Conservation (phyloP, 1,139 yeast species). For the Candida glucosophila region DNA sequence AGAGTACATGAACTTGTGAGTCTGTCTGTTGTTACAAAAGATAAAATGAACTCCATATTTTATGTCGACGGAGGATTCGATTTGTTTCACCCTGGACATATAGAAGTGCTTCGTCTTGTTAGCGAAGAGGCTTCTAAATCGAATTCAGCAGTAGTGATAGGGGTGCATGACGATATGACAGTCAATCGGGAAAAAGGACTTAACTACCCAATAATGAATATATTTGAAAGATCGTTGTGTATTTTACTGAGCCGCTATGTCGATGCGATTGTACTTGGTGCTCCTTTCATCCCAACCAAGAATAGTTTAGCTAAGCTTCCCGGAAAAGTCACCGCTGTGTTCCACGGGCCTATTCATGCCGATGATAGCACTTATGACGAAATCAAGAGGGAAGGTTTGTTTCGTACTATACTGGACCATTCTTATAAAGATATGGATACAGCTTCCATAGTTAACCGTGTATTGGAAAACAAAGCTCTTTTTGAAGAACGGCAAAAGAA, state of each 20-base stretch:
- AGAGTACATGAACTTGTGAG: constrained; percentile 24
- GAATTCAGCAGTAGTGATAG: constrained; percentile 50
- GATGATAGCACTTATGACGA: constrained; percentile 36
- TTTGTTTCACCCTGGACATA: constrained; percentile 89
- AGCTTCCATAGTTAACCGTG: constrained; percentile 59
- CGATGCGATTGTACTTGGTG: constrained; percentile 65
- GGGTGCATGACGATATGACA: constrained; percentile 56
- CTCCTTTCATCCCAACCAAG: constrained; percentile 47
- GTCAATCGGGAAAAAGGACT: constrained; percentile 54
- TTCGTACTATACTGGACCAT: constrained; percentile 42
- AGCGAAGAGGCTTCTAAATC: constrained; percentile 27
- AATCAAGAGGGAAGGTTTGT: constrained; percentile 27
- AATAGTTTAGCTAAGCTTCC: constrained; percentile 30
- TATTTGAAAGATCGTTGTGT: constrained; percentile 78
- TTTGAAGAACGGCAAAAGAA: constrained; percentile 74
- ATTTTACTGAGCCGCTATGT: constrained; percentile 82
- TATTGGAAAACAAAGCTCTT: constrained; percentile 52
- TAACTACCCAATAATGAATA: constrained; percentile 79
- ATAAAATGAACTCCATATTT: constrained; percentile 24
- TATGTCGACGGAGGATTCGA: constrained; percentile 88
- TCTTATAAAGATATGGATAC: constrained; percentile 54
- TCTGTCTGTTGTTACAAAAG: constrained; percentile 16
- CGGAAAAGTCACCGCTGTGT: constrained; percentile 37
- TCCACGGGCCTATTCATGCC: constrained; percentile 55
- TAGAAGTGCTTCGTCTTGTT: constrained; percentile 52